A percentile compares a stretch with the other conserved stretches of the same genome.
phyloP scores from a whole-genome alignment of 2,329 filamentous ascomycete genomes.

The Tolypocladium ovalisporum region DNA sequence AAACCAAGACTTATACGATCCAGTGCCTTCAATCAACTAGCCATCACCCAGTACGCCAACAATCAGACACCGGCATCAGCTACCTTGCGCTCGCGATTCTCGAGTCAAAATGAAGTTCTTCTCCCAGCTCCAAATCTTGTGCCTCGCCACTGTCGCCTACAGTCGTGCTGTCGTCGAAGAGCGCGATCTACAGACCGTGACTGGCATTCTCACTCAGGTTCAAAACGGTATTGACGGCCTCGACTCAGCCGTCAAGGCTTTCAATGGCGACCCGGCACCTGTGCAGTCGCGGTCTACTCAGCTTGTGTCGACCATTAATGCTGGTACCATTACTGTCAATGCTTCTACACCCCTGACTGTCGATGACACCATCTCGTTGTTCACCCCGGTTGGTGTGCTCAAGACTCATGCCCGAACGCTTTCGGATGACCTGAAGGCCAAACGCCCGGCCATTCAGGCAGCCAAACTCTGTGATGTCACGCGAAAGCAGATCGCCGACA shows the following conservation, averaged over 20 bases:
- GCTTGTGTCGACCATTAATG: slow-evolving; percentile 1
- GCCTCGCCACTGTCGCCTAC: slow-evolving; percentile 1
- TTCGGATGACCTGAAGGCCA: not conserved
- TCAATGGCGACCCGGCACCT: not conserved
- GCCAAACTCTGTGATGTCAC: slow-evolving; percentile 1
- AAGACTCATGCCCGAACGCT: slow-evolving; percentile 1
- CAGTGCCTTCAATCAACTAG: not conserved
- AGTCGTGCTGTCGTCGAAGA: not conserved
- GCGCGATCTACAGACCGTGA: not conserved
- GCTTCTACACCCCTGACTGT: not conserved
- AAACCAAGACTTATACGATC: not conserved
- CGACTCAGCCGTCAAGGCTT: not conserved
- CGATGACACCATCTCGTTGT: not conserved
- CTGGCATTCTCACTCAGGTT: not conserved
- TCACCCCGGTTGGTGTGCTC: not conserved
- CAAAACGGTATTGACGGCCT: not conserved
- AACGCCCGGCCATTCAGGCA: not conserved
- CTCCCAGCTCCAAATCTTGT: not conserved
- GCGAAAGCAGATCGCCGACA: not conserved
- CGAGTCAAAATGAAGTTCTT: slow-evolving; percentile 2
- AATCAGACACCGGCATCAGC: not conserved
- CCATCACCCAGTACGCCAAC: not conserved
- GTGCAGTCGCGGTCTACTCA: not conserved
- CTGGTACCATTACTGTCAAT: not conserved
- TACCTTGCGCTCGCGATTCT: not conserved